Conservation (phyloP, 352 stramenopile species). For the Blastocystis sp. region DNA sequence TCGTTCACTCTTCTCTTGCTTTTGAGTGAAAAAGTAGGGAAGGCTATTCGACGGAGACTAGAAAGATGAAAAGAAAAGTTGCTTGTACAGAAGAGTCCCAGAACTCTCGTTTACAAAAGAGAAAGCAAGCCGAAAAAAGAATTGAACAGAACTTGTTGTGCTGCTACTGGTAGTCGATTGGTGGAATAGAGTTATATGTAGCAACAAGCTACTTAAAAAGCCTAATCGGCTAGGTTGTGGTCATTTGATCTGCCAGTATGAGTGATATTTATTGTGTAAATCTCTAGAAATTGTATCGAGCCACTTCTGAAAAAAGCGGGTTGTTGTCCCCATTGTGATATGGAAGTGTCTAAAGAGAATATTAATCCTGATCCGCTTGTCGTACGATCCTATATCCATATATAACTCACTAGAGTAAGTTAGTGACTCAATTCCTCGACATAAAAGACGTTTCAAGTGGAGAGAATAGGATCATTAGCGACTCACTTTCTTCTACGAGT, state of each 20-base stretch:
- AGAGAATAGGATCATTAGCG: not conserved
- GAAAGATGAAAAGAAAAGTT: not conserved
- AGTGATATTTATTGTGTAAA: not conserved
- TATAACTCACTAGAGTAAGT: not conserved
- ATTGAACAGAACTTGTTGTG: not conserved
- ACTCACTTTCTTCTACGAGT: not conserved
- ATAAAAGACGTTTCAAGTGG: not conserved
- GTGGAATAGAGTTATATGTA: not conserved
- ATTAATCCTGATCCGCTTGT: not conserved
- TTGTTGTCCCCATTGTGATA: not conserved
- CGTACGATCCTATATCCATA: not conserved
- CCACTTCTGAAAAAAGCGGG: not conserved
- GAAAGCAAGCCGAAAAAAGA: not conserved
- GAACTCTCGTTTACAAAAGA: not conserved
- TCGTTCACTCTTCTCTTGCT: not conserved
- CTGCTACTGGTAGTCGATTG: not conserved
- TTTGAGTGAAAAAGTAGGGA: not conserved
- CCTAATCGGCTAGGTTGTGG: not conserved
- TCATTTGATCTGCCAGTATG: constrained; percentile 37
- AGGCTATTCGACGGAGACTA: not conserved
- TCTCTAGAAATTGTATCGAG: not conserved
- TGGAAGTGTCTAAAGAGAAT: not conserved
- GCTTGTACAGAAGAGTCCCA: not conserved
- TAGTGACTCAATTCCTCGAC: not conserved
- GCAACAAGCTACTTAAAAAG: not conserved